A percentile compares a stretch with the other conserved stretches of the same genome.
Conservation (phyloP, 2,329 filamentous ascomycete species). For the Sordariomycetes sp. region DNA sequence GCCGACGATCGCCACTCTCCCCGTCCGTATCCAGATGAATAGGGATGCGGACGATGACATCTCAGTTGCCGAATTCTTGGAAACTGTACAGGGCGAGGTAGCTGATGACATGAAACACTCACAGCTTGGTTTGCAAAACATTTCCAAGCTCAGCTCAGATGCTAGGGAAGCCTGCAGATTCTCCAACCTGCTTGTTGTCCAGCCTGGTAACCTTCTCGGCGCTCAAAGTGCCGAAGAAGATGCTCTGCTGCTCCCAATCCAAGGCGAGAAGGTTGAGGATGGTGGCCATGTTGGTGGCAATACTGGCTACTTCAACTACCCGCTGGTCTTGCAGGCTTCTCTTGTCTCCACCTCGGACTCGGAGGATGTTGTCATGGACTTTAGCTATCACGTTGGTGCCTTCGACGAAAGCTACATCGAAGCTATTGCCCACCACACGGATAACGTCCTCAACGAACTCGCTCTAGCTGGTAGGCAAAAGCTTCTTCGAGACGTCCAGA, state of each 20-base stretch:
- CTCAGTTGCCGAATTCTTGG: background rate
- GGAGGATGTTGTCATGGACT: conserved; percentile 1
- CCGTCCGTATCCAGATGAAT: conserved; percentile 9
- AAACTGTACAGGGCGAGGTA: background rate
- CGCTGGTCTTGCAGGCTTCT: conserved; percentile 5
- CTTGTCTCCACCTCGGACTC: conserved; percentile 1
- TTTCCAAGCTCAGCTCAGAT: conserved; percentile 4
- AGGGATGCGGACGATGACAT: background rate
- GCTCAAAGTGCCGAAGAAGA: background rate
- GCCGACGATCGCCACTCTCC: conserved; percentile 19
- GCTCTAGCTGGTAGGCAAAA: conserved; percentile 1
- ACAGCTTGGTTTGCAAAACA: conserved; percentile 3
- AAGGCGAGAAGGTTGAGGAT: background rate
- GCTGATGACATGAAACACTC: too few species aligned
- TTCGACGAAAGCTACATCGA: conserved; percentile 5
- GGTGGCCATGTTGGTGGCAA: conserved; percentile 21
- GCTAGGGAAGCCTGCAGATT: conserved; percentile 1
- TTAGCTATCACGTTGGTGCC: conserved; percentile 4
- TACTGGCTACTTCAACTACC: conserved; percentile 7
- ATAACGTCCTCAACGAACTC: conserved; percentile 7
- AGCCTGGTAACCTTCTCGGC: background rate
- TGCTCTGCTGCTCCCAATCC: background rate
- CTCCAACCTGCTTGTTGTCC: conserved; percentile 1
- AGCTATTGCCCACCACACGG: conserved; percentile 7
- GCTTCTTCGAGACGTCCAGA: background rate